Base-by-base conservation (phyloP, 768 basidiomycete species). In the Suillus lakei region DNA sequence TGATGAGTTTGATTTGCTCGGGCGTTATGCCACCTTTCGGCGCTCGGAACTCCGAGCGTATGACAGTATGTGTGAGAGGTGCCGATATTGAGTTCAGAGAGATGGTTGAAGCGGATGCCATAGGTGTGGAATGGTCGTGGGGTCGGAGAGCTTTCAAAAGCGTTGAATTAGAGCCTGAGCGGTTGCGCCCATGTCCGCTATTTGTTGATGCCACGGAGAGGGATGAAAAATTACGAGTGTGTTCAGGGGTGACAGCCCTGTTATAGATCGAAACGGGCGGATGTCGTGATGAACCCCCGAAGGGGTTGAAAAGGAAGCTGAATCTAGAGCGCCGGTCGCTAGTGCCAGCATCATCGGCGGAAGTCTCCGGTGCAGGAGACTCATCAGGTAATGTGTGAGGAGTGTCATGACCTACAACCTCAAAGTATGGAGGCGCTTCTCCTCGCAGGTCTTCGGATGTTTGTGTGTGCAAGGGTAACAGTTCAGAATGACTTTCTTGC, bases 51-150 rank as follows among this genome's bases (percentile, higher is more conserved):
- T 90, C 88, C 2, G 92, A 89, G 28, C 90, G 87, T 26, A 85
- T 79, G 32, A 85, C 79, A 13, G 93, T 94, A 73, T 95, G 91
- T 7, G 88, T 83, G 10, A 95, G 84, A 8, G 93, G 93, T 5
- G 90, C 72, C 6, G 91, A 92, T 64, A 95, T 94, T 12, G 86
- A 91, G 68, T 87, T 81, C 41, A 93, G 80, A 21, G 92, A 92
- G 63, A 92, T 87, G 61, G 84, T 79, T 23, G 91, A 91, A 9
- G 91, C 87, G 2, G 89, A 91, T 39, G 83, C 86, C 55, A 88
- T 81, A 62, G 79, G 76, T 65, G 76, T 76, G 18, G 77, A 77
- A 62, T 80, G 78, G 32, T 41, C 75, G 72, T 53, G 85, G 82
- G 67, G 79, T 80, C 73, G 86, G 81, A 66, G 15, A 70, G 30